Conservation (phyloP, 345 rosid genomes). For the Viola odorata region DNA sequence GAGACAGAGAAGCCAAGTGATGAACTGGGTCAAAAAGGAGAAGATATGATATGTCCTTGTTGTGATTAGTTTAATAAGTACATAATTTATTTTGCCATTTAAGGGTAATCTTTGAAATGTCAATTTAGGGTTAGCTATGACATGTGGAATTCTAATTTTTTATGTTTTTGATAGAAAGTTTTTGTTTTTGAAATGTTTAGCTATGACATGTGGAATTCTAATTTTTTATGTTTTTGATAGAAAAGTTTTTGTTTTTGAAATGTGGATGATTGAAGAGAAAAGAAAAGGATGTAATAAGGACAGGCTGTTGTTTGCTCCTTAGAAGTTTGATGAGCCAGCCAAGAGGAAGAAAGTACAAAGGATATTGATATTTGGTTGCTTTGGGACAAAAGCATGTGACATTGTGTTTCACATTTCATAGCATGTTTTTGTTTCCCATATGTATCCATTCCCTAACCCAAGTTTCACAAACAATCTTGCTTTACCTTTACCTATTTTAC, state of each 20-base stretch:
- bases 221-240: constrained; percentile 7
- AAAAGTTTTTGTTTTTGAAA: not conserved
- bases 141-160: no score
- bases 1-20: no score
- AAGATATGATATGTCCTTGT: no score
- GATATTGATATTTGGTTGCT: constrained; percentile 10
- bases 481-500: not conserved
- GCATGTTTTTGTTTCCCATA: constrained; percentile 31
- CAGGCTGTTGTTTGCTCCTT: constrained; percentile 37
- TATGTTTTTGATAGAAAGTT: no score
- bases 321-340: constrained; percentile 15
- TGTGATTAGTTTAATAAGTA: no score
- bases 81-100: no score
- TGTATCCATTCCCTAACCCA: constrained; percentile 11
- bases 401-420: constrained; percentile 43
- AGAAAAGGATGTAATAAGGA: constrained; percentile 13
- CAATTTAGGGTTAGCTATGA: no score
- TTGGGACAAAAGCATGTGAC: constrained; percentile 34
- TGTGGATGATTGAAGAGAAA: not conserved
- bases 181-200: no score
- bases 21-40: no score
- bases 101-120: no score
- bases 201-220: no score
- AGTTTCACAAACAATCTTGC: not conserved
- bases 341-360: constrained; percentile 18